Base-by-base conservation (phyloP, 2,329 filamentous ascomycete species). In the Raffaelea albimanens region DNA sequence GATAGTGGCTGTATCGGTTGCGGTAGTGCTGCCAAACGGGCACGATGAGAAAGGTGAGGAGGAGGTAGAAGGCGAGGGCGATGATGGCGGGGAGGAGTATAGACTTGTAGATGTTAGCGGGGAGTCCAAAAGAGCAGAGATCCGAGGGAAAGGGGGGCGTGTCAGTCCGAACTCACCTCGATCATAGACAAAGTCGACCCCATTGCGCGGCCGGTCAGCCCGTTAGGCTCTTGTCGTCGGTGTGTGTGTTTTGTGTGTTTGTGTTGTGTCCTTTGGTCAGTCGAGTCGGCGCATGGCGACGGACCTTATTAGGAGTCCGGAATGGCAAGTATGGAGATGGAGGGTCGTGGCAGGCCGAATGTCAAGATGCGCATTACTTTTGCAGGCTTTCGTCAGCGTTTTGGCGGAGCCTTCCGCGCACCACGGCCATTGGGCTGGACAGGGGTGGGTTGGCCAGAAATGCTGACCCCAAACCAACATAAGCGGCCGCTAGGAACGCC, bases 11-110 rank as follows among this genome's bases (percentile, higher is more conserved):
- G 63, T 88, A 88, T 51, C 83, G 79, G 56, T 74, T 75, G 53
- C 78, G 80, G 63, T 87, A 85, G 48, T 74, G 76, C 43, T 78
- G 81, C 76, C 84, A 85, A 50, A 84, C 60, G 2, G 85, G 85
- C 22, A 86, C 59, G 51, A 87, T 58, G 56, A 82, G 66, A 61
- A 80, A 85, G 48, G 78, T 82, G 48, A 82, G 66, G 49, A 80
- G 49, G 56, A 88, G 63, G 64, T 86, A 90, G 55, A 87, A 67
- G 52, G 76, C 64, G 43, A 88, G 72, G 41, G 85, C 85, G 59
- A 88, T 81, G 59, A 82, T 58, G 46, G 83, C 83, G 31, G 85
- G 85, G 53, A 87, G 67, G 56, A 87, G 63, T 52, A 89, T 67
- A 5, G 82, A 85, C 85, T 89, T 58, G 21, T 34, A 14, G 31